A percentile compares a stretch with the other conserved stretches of the same genome.
phyloP scores from a whole-genome alignment of 2,329 filamentous ascomycete genomes.

The Aspergillus fumigatiaffinis region DNA sequence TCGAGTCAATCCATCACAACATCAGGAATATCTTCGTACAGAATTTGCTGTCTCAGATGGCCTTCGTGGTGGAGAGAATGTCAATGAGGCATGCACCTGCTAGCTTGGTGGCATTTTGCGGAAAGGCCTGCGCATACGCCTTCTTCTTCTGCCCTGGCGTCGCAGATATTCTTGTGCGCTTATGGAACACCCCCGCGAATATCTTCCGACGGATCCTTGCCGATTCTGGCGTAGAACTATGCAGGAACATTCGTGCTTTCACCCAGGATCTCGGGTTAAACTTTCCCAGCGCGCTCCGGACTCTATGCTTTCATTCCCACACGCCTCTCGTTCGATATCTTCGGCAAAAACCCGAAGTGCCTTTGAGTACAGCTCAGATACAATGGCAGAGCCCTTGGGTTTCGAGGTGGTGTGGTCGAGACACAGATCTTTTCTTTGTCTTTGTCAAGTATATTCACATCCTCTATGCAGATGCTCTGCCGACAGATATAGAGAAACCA shows the following conservation, averaged over 20 bases:
- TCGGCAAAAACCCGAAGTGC: constrained; percentile 61
- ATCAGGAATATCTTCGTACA: constrained; percentile 81
- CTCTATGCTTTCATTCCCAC: constrained; percentile 61
- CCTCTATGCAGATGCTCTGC: constrained; percentile 69
- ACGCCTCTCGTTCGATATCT: constrained; percentile 57
- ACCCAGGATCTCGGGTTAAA: constrained; percentile 63
- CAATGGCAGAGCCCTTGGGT: constrained; percentile 83
- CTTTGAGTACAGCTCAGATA: constrained; percentile 67
- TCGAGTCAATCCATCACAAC: constrained; percentile 79
- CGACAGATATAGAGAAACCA: constrained; percentile 49
- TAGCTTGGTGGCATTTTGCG: constrained; percentile 77
- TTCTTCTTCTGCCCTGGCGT: constrained; percentile 90
- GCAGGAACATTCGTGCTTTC: constrained; percentile 43
- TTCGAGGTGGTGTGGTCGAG: constrained; percentile 77
- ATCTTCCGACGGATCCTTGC: constrained; percentile 67
- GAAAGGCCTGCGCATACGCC: constrained; percentile 85
- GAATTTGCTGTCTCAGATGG: constrained; percentile 78
- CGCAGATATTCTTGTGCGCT: constrained; percentile 73
- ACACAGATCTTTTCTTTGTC: constrained; percentile 87
- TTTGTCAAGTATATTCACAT: constrained; percentile 87
- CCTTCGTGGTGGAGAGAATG: constrained; percentile 84
- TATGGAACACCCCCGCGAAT: constrained; percentile 71
- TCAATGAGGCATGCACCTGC: constrained; percentile 69
- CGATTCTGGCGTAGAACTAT: constrained; percentile 62
- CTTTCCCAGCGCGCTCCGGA: constrained; percentile 65